Percentiles rank a stretch among this genome's conserved stretches.
These are phyloP conservation scores for Teratosphaeria destructans DNA, from an alignment of 2,329 filamentous ascomycete species.

Conservation along the genomic window DNA sequence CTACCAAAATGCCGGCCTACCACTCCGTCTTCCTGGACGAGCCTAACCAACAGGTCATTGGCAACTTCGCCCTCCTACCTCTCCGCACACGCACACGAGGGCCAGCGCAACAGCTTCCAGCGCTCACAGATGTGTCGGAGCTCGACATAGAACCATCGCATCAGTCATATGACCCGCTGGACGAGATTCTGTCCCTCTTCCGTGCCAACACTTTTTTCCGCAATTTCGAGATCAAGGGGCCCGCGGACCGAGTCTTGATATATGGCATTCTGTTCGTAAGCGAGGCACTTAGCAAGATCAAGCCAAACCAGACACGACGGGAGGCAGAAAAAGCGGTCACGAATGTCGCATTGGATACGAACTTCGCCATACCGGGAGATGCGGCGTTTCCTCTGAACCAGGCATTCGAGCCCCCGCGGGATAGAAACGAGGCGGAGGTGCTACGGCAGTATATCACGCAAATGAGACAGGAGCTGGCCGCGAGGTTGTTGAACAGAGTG, in stretches of 20 bases:
- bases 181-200: constrained; percentile 87
- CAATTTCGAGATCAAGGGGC: constrained; percentile 98
- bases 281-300: constrained; percentile 82
- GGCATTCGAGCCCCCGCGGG: constrained; percentile 81
- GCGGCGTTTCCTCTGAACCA: constrained; percentile 90
- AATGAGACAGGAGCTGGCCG: constrained; percentile 82
- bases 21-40: constrained; percentile 92
- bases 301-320: constrained; percentile 55
- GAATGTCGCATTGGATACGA: constrained; percentile 80
- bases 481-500: constrained; percentile 70
- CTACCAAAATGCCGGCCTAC: constrained; percentile 53
- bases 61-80: constrained; percentile 90
- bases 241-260: constrained; percentile 84
- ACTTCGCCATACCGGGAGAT: constrained; percentile 92
- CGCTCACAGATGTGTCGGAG: constrained; percentile 43
- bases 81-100: constrained; percentile 91
- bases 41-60: constrained; percentile 57
- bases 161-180: constrained; percentile 91
- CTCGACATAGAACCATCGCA: constrained; percentile 62
- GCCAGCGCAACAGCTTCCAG: constrained; percentile 76
- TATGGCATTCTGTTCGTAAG: constrained; percentile 94
- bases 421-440: constrained; percentile 80
- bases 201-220: constrained; percentile 98
- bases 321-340: constrained; percentile 68
- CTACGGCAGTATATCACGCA: constrained; percentile 84